These are phyloP conservation scores for Spathaspora sp. DNA, from an alignment of 1,139 yeast genomes.

Conservation along the genomic window DNA sequence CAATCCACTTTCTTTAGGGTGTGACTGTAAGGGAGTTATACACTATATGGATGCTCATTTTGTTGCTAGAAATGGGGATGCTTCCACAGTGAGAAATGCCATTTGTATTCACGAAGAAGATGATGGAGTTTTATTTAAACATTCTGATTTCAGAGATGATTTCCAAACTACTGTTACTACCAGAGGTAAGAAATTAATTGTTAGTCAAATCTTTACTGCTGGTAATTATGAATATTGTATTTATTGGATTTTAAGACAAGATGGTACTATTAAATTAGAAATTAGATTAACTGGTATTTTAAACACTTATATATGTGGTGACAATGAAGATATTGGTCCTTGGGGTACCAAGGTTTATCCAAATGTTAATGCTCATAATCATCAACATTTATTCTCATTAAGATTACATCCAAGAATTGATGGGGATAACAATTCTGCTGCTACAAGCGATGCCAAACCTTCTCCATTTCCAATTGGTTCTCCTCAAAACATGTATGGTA, in stretches of 20 bases:
- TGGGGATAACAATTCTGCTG: slow-evolving; percentile 75
- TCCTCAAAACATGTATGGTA: slow-evolving; percentile 69
- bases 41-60: slow-evolving; percentile 79
- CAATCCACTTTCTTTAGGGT: slow-evolving; percentile 80
- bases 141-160: slow-evolving; percentile 80
- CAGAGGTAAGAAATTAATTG: slow-evolving; percentile 69
- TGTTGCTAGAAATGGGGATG: slow-evolving; percentile 63
- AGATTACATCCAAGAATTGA: slow-evolving; percentile 80
- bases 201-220: slow-evolving; percentile 81
- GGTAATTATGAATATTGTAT: slow-evolving; percentile 84
- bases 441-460: slow-evolving; percentile 62
- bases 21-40: slow-evolving; percentile 84
- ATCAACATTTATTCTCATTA: slow-evolving; percentile 80
- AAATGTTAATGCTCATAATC: slow-evolving; percentile 79
- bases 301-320: slow-evolving; percentile 64
- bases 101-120: slow-evolving; percentile 85
- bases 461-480: slow-evolving; percentile 64
- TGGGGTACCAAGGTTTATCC: slow-evolving; percentile 85
- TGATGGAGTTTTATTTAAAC: slow-evolving; percentile 75
- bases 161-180: slow-evolving; percentile 74
- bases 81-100: slow-evolving; percentile 71
- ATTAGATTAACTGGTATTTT: slow-evolving; percentile 78
- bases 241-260: slow-evolving; percentile 81
- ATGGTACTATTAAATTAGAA: slow-evolving; percentile 78
- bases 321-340: slow-evolving; percentile 65